Evolutionary conservation across 306 rosid species (phyloP).

Genomic region (Mucuna pruriens): DNA sequence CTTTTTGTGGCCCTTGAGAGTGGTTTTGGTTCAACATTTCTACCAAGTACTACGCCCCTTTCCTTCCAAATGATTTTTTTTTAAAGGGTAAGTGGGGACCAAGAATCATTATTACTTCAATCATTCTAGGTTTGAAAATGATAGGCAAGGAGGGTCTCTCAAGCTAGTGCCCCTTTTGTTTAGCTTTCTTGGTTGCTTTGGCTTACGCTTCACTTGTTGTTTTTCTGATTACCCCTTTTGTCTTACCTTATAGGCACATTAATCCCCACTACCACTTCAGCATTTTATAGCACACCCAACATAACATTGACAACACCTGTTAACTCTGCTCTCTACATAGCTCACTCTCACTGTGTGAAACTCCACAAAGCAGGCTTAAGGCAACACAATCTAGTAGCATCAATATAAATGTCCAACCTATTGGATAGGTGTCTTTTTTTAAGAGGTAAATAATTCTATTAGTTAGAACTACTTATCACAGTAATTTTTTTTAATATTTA

Average conservation of each 20-base stretch:
- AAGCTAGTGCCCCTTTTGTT: slow-evolving; percentile 39
- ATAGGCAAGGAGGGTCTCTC: slow-evolving; percentile 38
- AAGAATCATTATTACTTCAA: slow-evolving; percentile 59
- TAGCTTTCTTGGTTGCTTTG: slow-evolving; percentile 33
- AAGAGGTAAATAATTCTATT: too few relatives aligned
- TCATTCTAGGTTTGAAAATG: slow-evolving; percentile 68
- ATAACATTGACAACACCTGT: slow-evolving; percentile 37
- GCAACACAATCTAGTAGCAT: slow-evolving; percentile 29
- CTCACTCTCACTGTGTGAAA: slow-evolving; percentile 8
- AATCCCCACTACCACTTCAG: slow-evolving; percentile 32
- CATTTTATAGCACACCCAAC: slow-evolving; percentile 39
- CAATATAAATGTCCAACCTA: slow-evolving; percentile 15
- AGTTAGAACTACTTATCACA: too few relatives aligned
- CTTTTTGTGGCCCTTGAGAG: slow-evolving; percentile 57
- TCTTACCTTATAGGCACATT: slow-evolving; percentile 26
- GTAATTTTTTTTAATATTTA: too few relatives aligned
- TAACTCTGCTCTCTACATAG: slow-evolving; percentile 26
- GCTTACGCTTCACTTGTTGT: slow-evolving; percentile 13
- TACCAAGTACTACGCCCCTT: slow-evolving; percentile 42
- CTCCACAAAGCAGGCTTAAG: slow-evolving; percentile 40
- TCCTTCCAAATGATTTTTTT: slow-evolving; percentile 31
- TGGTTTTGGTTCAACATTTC: slow-evolving; percentile 47
- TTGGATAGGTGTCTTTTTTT: slow-evolving; percentile 32
- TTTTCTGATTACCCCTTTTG: slow-evolving; percentile 30
- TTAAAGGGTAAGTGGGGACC: slow-evolving; percentile 55